Evolutionary conservation across 495 filamentous ascomycete genomes (phyloP), one percentile per base, ranked within the genome.

Genomic region (Talaromyces wortmannii): DNA sequence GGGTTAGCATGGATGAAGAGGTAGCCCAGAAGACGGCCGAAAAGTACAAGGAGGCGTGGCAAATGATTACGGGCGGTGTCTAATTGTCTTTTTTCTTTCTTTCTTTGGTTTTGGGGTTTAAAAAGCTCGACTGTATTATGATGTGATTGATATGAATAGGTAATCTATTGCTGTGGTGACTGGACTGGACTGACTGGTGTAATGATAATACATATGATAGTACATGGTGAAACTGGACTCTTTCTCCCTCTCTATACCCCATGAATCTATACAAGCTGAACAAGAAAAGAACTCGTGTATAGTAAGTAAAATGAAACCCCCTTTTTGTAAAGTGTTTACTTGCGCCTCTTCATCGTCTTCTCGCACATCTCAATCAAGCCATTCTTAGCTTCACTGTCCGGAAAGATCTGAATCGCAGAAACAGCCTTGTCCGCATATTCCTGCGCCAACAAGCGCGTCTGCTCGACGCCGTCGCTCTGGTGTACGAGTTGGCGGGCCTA

Each of bases 311-410:
- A 23, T 23, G 23, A 23, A 40, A 40, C 13, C 36, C 2, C 13
- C 8, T 40, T 10, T 8, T 40, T 10, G 36, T 40, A 2, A 2
- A 13, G 36, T 40, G 36, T 40, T 8, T 8, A 98, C 66, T 96
- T 96, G 64, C 90, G 81, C 62, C 94, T 81, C 64, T 90, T 87
- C 75, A 96, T 80, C 2, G 91, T 90, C 75, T 96, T 96, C 63
- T 85, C 81, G 59, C 91, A 92, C 87, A 97, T 96, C 57, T 96
- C 90, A 60, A 94, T 79, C 51, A 98, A 75, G 7, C 91, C 92
- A 18, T 86, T 77, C 73, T 95, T 96, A 42, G 95, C 94, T 55
- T 97, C 94, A 62, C 90, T 89, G 51, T 91, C 86, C 13, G 94
- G 95, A 70, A 97, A 97, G 31, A 70, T 63, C 61, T 78, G 76